These are phyloP conservation scores for Poa annua DNA, from an alignment of 176 grass and related monocot species.

Conservation along the genomic window DNA sequence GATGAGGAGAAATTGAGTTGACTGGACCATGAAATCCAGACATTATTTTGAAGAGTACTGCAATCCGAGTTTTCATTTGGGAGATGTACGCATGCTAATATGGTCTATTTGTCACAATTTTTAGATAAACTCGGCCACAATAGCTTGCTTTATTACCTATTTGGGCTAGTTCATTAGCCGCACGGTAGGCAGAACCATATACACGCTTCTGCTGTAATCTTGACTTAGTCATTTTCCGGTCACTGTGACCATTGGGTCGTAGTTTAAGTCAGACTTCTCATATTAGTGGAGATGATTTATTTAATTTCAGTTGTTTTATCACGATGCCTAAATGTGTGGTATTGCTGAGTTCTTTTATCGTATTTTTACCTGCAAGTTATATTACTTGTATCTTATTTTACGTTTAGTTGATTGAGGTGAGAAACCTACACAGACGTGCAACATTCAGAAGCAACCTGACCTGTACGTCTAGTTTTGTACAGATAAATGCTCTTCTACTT, in stretches of 20 bases:
- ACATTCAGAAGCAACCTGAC: not conserved
- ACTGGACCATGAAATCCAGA: not conserved
- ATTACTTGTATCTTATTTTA: not conserved
- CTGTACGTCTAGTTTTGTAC: not conserved
- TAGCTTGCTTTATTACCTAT: not conserved
- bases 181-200: no score
- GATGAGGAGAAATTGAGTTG: not conserved
- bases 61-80: not conserved
- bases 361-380: not conserved
- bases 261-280: not conserved
- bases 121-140: no score
- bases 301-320: not conserved
- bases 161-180: no score
- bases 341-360: not conserved
- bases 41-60: not conserved
- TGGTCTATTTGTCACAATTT: no score
- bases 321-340: not conserved
- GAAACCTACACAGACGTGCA: not conserved
- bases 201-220: no score
- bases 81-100: not conserved
- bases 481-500: not conserved
- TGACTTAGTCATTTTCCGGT: not conserved
- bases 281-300: not conserved
- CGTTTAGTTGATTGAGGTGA: not conserved
- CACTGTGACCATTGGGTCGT: no score